Evolutionary conservation across 2,329 filamentous ascomycete species (phyloP), one percentile per base, ranked within the genome.

Genomic region (Leptosphaerulina australis): DNA sequence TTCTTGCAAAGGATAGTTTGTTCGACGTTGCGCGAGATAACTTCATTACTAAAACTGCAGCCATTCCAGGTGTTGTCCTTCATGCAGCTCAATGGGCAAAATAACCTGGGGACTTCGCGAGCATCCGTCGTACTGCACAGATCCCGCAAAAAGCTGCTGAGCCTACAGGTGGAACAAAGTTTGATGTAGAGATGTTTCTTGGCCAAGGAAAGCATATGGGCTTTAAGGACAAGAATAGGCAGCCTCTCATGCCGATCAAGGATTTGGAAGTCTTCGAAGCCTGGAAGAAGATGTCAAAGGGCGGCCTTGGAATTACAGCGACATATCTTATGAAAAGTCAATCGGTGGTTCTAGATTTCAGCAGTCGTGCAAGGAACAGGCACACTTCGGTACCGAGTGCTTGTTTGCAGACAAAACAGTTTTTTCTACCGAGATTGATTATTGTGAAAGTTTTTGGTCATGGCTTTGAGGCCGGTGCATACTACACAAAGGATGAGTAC

Each of bases 361-460:
- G n/a, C 45, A 44, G 50, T 44, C 50, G 1, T 53, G 50, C 18
- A 53, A 48, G 10, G 44, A 48, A 12, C 34, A 53, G 4, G 36
- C 39, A 2, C 50, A 38, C 11, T 48, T 44, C 30, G 50, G 50
- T 22, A 53, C 38, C 3, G 50, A 53, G 22, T 39, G 50, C 4
- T 22, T 53, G 14, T 53, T 53, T n/a, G 29, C 44, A 5, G 39
- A 53, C 28, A 46, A 46, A 14, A 49, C 39, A 6, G n/a, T n/a
- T n/a, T 53, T 49, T 35, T 53, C 44, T 17, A 53, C 50, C 9
- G 41, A 38, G 17, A 33, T 46, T 5, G 43, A 52, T 15, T 45
- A 52, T 15, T 46, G 49, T 30, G 36, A 52, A 15, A 52, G 49
- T 36, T 52, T n/a, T 52, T 33, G 49, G 49, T 7, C 49, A 52